Evolutionary conservation across 129 eudicot species (phyloP), one percentile per base, ranked within the genome.

Genomic region (Solidago caesia): DNA sequence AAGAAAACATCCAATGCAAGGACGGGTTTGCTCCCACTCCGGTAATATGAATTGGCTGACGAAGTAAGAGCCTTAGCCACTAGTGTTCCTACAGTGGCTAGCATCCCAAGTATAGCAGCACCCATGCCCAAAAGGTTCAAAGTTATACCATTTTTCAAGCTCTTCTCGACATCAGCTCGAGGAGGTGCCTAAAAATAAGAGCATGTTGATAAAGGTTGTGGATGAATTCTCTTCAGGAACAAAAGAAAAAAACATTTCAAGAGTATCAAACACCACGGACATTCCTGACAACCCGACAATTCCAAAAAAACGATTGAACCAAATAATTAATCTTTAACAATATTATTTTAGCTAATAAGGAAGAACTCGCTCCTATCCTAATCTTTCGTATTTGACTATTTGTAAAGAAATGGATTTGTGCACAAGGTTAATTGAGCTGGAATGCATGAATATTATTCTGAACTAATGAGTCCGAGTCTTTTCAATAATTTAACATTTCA

Each of bases 101-200:
- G 96, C 94, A 92, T 84, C 78, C 96, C 98, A 29, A 92, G 84
- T 56, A 92, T 68, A 77, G 98, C 88, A 80, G 98, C 96, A 60
- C 96, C 95, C 91, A 92, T 89, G 27, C 98, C 98, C 72, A 92
- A 79, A 63, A 89, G 77, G 80, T 92, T 92, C 72, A 92, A 61
- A 7, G 49, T 77, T 64, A 92, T 89, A 2, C 98, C 96, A 29
- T 86, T 87, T 76, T 77, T 85, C 84, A 92, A 65, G 83, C 96
- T 92, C 75, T 79, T 84, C 15, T 85, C 89, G 44, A 92, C 96
- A 75, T 89, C 89, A 46, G 90, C 91, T 65, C 96, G 96, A 66
- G 96, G 96, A 55, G 97, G 97, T 63, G 97, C 97, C 97, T 92
- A 86, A 68, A 80, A 80, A 60, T n/a, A 42, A 16, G 45, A 33